Evolutionary conservation across 306 rosid species (phyloP).

Genomic region (Herpetospermum pedunculosum): DNA sequence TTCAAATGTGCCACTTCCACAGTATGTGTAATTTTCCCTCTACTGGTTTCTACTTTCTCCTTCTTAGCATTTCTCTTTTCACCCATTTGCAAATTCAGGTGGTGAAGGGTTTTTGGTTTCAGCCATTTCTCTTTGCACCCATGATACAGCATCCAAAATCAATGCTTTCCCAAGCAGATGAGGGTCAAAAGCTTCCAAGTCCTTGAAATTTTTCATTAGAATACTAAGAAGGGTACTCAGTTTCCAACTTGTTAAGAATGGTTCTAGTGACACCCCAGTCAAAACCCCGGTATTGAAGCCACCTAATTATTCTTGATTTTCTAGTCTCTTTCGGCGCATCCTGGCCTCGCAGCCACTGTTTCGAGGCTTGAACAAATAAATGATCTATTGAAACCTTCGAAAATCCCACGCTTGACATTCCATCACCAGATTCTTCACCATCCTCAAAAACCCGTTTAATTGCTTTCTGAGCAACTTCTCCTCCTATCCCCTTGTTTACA

Average conservation of each 20-base stretch:
- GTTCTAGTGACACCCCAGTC: conserved; percentile 52
- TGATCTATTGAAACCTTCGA: conserved; percentile 49
- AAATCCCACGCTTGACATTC: conserved; percentile 19
- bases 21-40: neutral
- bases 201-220: neutral
- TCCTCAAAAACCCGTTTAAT: conserved; percentile 51
- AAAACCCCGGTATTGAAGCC: conserved; percentile 84
- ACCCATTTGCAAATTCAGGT: neutral
- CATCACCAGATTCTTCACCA: conserved; percentile 11
- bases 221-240: conserved; percentile 29
- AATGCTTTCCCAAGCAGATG: neutral
- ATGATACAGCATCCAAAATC: neutral
- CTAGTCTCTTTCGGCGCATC: conserved; percentile 58
- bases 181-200: neutral
- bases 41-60: neutral
- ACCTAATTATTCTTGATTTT: conserved; percentile 50
- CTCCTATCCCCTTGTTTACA: conserved; percentile 64
- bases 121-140: neutral
- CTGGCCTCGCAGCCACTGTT: conserved; percentile 62
- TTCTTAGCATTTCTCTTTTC: neutral
- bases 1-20: neutral
- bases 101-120: neutral
- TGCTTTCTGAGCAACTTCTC: conserved; percentile 59
- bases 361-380: conserved; percentile 60
- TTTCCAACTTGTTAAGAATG: conserved; percentile 51